A percentile compares a stretch with the other conserved stretches of the same genome.
These are phyloP conservation scores for Acanthamoeba quina DNA, from an alignment of 208 protist genomes.

Conservation along the genomic window DNA sequence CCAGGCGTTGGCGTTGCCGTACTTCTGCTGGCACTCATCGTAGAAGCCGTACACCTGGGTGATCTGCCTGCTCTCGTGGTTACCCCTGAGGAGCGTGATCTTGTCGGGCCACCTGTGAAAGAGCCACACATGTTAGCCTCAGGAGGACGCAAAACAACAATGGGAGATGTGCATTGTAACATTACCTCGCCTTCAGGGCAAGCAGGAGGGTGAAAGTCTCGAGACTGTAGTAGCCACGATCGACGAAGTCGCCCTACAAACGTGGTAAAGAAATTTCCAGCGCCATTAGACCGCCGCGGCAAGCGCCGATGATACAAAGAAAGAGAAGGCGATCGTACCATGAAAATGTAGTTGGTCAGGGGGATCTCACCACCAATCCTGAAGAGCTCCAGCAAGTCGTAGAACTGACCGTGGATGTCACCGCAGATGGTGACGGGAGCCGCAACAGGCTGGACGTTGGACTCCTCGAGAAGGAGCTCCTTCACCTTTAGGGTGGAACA, in stretches of 20 bases:
- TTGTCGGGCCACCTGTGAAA: constrained; percentile 90
- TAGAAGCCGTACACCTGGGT: constrained; percentile 96
- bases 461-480: constrained; percentile 93
- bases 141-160: neutral
- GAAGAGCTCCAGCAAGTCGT: constrained; percentile 95
- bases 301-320: neutral
- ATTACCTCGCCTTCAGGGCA: constrained; percentile 90
- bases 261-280: neutral
- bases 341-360: constrained; percentile 94
- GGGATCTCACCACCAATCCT: constrained; percentile 90
- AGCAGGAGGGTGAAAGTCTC: constrained; percentile 94
- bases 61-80: constrained; percentile 96
- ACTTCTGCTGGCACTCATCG: constrained; percentile 94
- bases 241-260: constrained; percentile 94
- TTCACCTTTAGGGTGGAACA: constrained; percentile 84
- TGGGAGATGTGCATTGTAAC: neutral
- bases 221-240: constrained; percentile 94
- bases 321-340: constrained; percentile 83
- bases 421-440: constrained; percentile 93
- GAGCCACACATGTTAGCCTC: neutral
- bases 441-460: constrained; percentile 91
- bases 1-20: constrained; percentile 94
- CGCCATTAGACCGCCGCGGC: too few species aligned
- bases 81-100: constrained; percentile 95
- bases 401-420: constrained; percentile 95